Evolutionary conservation across 495 filamentous ascomycete genomes (phyloP).

Genomic region (Platismatia glauca): DNA sequence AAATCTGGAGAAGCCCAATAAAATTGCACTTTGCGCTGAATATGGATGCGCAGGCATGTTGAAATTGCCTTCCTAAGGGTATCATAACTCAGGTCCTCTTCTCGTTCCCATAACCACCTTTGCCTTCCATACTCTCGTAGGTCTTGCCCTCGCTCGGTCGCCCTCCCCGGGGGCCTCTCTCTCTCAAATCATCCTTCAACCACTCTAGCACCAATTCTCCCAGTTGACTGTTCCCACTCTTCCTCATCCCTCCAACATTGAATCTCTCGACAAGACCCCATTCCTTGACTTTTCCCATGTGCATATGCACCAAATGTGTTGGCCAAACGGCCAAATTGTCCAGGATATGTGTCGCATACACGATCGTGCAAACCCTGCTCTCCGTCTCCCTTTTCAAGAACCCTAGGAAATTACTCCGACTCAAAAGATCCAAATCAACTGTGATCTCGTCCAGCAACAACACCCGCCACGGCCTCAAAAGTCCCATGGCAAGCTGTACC

Average conservation of each 20-base stretch:
- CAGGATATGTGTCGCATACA: slow-evolving; percentile 95
- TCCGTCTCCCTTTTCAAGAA: slow-evolving; percentile 86
- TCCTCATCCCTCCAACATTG: slow-evolving; percentile 35
- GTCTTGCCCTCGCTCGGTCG: slow-evolving; percentile 57
- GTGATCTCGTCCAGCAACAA: slow-evolving; percentile 95
- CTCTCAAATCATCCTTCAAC: slow-evolving; percentile 73
- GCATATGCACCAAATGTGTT: slow-evolving; percentile 92
- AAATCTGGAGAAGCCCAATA: neutral
- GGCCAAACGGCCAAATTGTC: slow-evolving; percentile 91
- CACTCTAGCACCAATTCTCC: slow-evolving; percentile 81
- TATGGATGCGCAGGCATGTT: slow-evolving; percentile 10
- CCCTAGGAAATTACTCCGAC: slow-evolving; percentile 70
- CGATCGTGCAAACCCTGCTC: slow-evolving; percentile 71
- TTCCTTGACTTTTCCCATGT: slow-evolving; percentile 72
- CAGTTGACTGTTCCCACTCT: slow-evolving; percentile 60
- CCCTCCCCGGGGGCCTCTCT: slow-evolving; percentile 66
- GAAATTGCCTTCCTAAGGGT: slow-evolving; percentile 10
- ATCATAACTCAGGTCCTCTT: slow-evolving; percentile 33
- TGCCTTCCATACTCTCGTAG: slow-evolving; percentile 54
- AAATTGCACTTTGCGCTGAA: neutral
- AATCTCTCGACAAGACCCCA: slow-evolving; percentile 63
- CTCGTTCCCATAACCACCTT: slow-evolving; percentile 79
- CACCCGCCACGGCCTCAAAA: slow-evolving; percentile 86
- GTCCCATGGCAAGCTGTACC: slow-evolving; percentile 92
- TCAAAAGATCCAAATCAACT: slow-evolving; percentile 86